These are phyloP conservation scores for Gossypium longicalyx DNA, from an alignment of 345 rosid species.

Conservation along the genomic window DNA sequence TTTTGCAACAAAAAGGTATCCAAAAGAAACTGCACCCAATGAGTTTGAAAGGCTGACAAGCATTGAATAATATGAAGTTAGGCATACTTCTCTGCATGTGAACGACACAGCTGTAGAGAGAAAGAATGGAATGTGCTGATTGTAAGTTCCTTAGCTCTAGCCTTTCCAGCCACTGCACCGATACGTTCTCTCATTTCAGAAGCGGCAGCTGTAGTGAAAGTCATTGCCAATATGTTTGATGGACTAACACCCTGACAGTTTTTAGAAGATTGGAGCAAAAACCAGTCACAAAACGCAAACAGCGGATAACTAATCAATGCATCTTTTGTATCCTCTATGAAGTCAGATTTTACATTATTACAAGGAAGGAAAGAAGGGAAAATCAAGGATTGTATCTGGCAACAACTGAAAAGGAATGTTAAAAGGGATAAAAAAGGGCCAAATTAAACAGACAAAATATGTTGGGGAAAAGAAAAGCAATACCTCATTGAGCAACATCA, in stretches of 20 bases:
- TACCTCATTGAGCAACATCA: slow-evolving; percentile 75
- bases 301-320: slow-evolving; percentile 9
- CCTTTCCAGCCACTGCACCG: slow-evolving; percentile 71
- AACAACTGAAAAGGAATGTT: neutral
- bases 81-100: slow-evolving; percentile 85
- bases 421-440: neutral
- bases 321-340: neutral
- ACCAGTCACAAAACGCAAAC: neutral
- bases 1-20: slow-evolving; percentile 7
- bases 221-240: slow-evolving; percentile 91
- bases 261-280: neutral
- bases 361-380: neutral
- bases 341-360: neutral
- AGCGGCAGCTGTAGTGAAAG: slow-evolving; percentile 96
- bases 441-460: neutral
- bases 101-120: slow-evolving; percentile 86
- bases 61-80: neutral
- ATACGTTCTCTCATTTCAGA: slow-evolving; percentile 93
- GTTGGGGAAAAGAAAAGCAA: neutral
- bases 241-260: slow-evolving; percentile 61
- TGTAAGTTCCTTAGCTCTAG: slow-evolving; percentile 67
- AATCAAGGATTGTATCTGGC: neutral
- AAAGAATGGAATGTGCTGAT: slow-evolving; percentile 96
- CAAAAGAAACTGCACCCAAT: slow-evolving; percentile 9
- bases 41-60: neutral